Percentiles rank a stretch among this genome's conserved stretches.
phyloP scores from a whole-genome alignment of 352 stramenopile genomes.

The Phytophthora multivora region DNA sequence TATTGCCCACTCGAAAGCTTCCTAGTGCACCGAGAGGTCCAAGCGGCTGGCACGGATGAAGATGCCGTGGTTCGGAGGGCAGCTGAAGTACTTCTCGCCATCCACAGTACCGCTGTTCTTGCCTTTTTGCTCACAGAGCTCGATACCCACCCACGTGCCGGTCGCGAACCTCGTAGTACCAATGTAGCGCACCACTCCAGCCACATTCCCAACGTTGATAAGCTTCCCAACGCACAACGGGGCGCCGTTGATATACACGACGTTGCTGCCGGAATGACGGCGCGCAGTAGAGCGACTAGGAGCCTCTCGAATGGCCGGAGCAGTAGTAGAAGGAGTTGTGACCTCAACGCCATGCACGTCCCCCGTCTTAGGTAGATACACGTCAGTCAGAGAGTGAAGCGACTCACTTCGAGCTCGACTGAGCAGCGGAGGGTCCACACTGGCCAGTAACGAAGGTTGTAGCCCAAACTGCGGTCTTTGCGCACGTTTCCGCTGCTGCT shows the following conservation, averaged over 20 bases:
- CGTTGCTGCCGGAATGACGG: conserved; percentile 47
- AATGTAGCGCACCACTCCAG: conserved; percentile 72
- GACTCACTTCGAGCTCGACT: conserved; percentile 48
- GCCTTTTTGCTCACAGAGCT: conserved; percentile 61
- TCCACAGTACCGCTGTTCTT: conserved; percentile 71
- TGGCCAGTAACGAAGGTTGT: conserved; percentile 30
- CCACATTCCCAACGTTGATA: conserved; percentile 57
- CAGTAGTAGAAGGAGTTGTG: conserved; percentile 11
- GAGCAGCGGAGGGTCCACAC: conserved; percentile 36
- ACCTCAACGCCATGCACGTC: conserved; percentile 21
- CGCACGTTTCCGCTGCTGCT: conserved; percentile 26
- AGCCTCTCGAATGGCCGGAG: conserved; percentile 5
- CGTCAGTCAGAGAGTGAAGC: conserved; percentile 51
- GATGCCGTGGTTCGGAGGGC: conserved; percentile 57
- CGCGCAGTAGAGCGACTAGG: conserved; percentile 17
- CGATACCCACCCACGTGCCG: conserved; percentile 77
- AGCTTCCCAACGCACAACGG: conserved; percentile 57
- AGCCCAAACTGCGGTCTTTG: background rate
- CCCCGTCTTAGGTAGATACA: conserved; percentile 38
- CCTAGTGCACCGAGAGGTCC: conserved; percentile 41
- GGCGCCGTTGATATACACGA: conserved; percentile 49
- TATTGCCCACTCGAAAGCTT: conserved; percentile 26
- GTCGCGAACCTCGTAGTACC: conserved; percentile 64
- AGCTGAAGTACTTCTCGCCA: conserved; percentile 69
- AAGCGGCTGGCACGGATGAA: conserved; percentile 72